Evolutionary conservation across 345 rosid genomes (phyloP).

Genomic region (Citrus australasica): DNA sequence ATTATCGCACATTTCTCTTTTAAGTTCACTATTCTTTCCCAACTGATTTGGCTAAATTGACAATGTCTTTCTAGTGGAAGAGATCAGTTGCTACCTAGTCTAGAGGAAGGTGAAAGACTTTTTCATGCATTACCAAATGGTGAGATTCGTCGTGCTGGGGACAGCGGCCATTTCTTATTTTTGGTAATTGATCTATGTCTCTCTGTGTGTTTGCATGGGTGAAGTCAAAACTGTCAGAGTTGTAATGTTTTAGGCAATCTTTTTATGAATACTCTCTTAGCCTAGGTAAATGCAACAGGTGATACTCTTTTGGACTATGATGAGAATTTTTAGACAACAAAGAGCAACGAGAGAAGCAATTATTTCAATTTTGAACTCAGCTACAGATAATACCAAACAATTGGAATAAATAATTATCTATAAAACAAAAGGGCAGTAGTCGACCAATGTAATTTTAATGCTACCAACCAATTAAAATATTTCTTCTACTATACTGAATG

Average conservation of each 20-base stretch:
- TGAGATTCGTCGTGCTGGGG: conserved; percentile 48
- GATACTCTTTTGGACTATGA: too few species aligned
- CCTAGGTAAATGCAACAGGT: too few species aligned
- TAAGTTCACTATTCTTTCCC: too few species aligned
- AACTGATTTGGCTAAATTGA: too few species aligned
- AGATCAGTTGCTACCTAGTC: conserved; percentile 73
- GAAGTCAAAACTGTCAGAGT: too few species aligned
- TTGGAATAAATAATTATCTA: neutral
- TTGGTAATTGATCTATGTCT: conserved; percentile 37
- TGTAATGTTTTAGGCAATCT: too few species aligned
- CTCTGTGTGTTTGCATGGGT: too few species aligned
- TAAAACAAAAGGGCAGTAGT: too few species aligned
- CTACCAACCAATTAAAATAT: neutral
- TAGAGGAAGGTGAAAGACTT: conserved; percentile 62
- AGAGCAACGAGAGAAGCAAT: neutral
- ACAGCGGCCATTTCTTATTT: conserved; percentile 69
- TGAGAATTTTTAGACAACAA: neutral
- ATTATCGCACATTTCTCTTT: too few species aligned
- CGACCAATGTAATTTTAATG: neutral
- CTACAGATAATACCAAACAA: neutral
- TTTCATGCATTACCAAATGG: conserved; percentile 37
- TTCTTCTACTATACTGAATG: neutral
- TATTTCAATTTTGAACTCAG: neutral
- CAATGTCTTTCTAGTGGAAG: conserved; percentile 43
- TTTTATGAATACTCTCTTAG: too few species aligned